Base-by-base conservation (phyloP, 2,329 filamentous ascomycete species). In the Cercospora beticola region DNA sequence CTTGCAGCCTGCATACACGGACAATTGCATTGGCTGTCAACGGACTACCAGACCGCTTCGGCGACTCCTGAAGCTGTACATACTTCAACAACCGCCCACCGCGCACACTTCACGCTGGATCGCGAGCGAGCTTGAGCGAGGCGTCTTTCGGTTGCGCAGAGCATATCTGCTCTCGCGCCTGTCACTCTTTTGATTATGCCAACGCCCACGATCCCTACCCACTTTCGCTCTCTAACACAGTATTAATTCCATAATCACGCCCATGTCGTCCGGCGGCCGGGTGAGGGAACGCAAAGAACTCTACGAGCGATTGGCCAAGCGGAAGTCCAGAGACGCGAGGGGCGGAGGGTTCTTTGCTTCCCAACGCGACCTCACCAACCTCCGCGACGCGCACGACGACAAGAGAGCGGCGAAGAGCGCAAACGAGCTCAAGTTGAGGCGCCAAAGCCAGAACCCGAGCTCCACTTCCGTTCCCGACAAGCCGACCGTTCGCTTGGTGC, bases 401-500 rank as follows among this genome's bases (percentile, higher is more conserved):
- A 69, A 62, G 49, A 71, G 73, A 52, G 71, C 72, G 60, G 72
- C 76, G 30, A 58, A 52, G 31, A 64, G 62, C 33, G 62, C 62
- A 33, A 64, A 52, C 62, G 52, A 64, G 8, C 62, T 64, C 62
- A 31, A 30, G 9, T 26, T 58, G 62, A 49, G 28, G n/a, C 62
- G 46, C 16, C 62, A 57, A 28, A 58, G 49, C 71, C 59, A 33
- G 62, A 66, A 66, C 60, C 49, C 62, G 30, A 58, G 62, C 52
- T 64, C 62, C 49, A 64, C 62, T 40, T 58, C 62, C 16, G 36
- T 64, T 57, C 49, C 62, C 62, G 62, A 40, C 21, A 62, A 71
- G 61, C 72, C 76, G 21, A 79, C 78, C 1, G 76, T 79, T 23
- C 76, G 78, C 67, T 71, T 79, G 62, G 77, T 79, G 67, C 68